Evolutionary conservation across 495 filamentous ascomycete species (phyloP), one percentile per base, ranked within the genome.

Genomic region (Pyronema domesticum): DNA sequence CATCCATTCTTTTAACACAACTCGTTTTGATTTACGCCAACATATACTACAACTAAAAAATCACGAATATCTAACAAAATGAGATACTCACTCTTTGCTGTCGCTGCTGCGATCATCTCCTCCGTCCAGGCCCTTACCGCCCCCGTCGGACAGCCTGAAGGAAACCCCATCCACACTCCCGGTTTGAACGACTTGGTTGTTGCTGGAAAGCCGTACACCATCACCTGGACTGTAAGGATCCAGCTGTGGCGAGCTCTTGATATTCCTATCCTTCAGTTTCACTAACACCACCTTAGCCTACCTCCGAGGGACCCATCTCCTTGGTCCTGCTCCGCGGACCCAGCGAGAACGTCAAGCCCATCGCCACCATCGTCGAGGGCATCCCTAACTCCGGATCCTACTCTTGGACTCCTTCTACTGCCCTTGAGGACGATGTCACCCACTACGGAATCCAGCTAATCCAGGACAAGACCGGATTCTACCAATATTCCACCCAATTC

Each of bases 401-500:
- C 72, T 42, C 50, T 13, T 85, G 79, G 79, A 77, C 73, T 34
- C 76, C 76, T 30, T 51, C 68, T 37, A 63, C 70, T 44, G 56
- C 55, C 44, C 74, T 84, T 36, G 67, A 69, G 54, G 58, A 67
- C 49, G 73, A 75, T 47, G 59, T 58, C 51, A 73, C 72, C 58
- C 69, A 35, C 0, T 85, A 84, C 68, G 81, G 80, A 55, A 69
- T 84, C 54, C 72, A 82, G 59, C 65, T 85, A 57, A 80, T 83
- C 55, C 76, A 73, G 37, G 78, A 81, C 64, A 68, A 65, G 8
- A 76, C 71, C 55, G 78, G 80, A 60, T 63, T 73, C 59, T 85
- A 79, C 72, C 81, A 85, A 66, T 85, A 76, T 69, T 75, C 74
- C 19, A 77, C 76, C 42, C 81, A 84, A 64, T 85, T 83, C 69